phyloP scores from a whole-genome alignment of 305 asterid genomes.

The Fraxinus baroniana region DNA sequence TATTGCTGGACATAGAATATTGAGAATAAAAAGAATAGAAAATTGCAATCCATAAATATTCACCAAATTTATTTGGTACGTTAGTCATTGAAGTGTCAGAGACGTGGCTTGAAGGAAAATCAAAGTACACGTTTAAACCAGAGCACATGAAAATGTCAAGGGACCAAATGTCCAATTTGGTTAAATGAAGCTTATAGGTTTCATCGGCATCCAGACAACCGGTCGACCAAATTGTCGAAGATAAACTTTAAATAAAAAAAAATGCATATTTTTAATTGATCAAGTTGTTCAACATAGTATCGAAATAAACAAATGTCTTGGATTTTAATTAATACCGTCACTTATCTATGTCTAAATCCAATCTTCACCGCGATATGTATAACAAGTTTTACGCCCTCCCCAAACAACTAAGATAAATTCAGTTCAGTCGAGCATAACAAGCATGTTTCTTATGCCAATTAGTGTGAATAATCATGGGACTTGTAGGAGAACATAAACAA shows the following conservation, averaged over 20 bases:
- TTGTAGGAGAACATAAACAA: constrained; percentile 34
- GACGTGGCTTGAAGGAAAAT: neutral
- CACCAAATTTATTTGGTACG: neutral
- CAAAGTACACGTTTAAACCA: neutral
- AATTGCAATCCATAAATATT: neutral
- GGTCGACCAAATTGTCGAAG: neutral
- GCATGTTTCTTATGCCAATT: neutral
- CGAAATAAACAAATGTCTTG: neutral
- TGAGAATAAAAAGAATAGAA: neutral
- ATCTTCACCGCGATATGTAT: neutral
- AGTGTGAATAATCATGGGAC: neutral
- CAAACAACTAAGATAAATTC: neutral
- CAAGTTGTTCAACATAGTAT: neutral
- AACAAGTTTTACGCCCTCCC: neutral
- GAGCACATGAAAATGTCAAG: neutral
- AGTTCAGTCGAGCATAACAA: neutral
- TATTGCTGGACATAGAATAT: neutral
- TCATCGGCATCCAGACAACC: neutral
- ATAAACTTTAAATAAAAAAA: neutral
- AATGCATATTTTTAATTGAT: neutral
- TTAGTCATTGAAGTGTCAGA: neutral
- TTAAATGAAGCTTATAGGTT: neutral
- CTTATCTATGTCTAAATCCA: neutral
- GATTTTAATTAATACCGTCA: neutral
- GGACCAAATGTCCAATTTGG: neutral